phyloP scores from a whole-genome alignment of 208 protist genomes.

The Acanthamoeba sp. region DNA sequence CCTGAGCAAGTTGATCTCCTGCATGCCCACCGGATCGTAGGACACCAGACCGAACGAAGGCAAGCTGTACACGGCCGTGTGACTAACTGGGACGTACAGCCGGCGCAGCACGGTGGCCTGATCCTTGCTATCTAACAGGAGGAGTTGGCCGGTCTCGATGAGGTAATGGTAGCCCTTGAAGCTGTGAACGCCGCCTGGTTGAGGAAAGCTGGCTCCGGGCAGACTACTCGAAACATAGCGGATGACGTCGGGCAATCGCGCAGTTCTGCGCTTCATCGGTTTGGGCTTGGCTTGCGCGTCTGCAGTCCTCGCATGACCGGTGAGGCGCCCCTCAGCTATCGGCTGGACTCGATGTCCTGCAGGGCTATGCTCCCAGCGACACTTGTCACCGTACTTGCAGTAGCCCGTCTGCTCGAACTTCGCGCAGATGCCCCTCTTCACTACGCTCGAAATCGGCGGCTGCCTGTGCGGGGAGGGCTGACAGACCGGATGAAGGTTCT shows the following conservation, averaged over 20 bases:
- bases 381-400: constrained; percentile 12
- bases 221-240: neutral
- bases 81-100: neutral
- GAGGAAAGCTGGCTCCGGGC: neutral
- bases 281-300: neutral
- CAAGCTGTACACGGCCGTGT: neutral
- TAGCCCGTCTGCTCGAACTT: neutral
- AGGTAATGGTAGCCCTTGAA: neutral
- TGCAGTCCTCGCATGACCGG: too few relatives aligned
- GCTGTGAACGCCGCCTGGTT: neutral
- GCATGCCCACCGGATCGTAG: neutral
- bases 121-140: neutral
- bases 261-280: neutral
- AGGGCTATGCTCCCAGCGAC: neutral
- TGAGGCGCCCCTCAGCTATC: too few relatives aligned
- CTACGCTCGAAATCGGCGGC: neutral
- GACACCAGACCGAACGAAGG: neutral
- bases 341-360: too few relatives aligned
- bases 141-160: neutral
- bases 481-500: too few relatives aligned
- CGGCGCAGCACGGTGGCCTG: neutral
- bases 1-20: neutral
- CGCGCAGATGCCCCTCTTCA: neutral
- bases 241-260: neutral
- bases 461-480: too few relatives aligned